Conservation (phyloP, 1,284 basidiomycete genomes). For the Ustilago trichophora region DNA sequence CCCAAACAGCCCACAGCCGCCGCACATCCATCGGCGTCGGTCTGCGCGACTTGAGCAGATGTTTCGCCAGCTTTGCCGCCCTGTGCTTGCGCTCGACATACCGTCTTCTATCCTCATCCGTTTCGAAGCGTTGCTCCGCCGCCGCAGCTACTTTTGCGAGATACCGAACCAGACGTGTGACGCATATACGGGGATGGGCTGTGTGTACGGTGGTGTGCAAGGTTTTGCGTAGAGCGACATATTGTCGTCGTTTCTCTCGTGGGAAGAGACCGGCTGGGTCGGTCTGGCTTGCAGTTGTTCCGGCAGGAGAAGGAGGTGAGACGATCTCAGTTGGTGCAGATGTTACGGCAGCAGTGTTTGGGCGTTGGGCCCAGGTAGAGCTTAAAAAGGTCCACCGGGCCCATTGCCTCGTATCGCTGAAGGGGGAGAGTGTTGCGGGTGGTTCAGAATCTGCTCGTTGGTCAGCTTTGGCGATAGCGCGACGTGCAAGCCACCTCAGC, state of each 20-base stretch:
- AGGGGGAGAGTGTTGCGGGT: neutral
- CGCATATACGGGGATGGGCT: constrained; percentile 6
- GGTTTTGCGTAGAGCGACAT: constrained; percentile 17
- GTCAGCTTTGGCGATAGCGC: constrained; percentile 6
- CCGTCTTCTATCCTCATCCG: neutral
- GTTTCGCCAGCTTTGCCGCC: constrained; percentile 9
- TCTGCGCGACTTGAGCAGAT: neutral
- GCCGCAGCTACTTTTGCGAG: neutral
- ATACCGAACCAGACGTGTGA: constrained; percentile 12
- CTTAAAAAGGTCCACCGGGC: constrained; percentile 19
- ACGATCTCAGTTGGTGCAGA: neutral
- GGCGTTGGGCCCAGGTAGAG: neutral
- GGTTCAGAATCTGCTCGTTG: neutral
- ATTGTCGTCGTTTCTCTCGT: constrained; percentile 9
- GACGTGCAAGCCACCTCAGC: constrained; percentile 18
- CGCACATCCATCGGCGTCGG: constrained; percentile 20
- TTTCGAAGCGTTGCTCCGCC: neutral
- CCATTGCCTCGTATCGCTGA: constrained; percentile 6
- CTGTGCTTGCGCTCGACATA: constrained; percentile 11
- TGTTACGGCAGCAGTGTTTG: neutral
- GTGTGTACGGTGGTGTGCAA: constrained; percentile 7
- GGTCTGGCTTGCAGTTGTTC: neutral
- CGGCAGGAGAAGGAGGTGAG: neutral
- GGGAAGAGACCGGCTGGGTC: constrained; percentile 24
- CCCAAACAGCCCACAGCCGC: constrained; percentile 29